These are phyloP conservation scores for Podaxis mareebaensis DNA, from an alignment of 768 basidiomycete species.

Conservation along the genomic window DNA sequence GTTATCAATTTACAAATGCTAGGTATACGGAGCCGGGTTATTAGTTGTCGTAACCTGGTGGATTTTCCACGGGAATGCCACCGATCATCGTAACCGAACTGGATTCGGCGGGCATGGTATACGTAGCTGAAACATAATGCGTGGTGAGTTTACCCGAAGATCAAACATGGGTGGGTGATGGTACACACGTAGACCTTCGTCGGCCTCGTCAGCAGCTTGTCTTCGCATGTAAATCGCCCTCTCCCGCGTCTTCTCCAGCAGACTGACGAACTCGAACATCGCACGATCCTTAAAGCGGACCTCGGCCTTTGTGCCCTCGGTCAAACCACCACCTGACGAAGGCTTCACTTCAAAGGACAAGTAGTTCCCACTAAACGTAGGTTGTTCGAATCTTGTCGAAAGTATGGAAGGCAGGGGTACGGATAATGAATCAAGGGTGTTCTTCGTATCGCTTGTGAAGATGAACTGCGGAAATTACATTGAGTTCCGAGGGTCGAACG, in stretches of 20 bases:
- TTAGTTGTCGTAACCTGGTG: conserved; percentile 46
- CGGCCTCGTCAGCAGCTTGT: conserved; percentile 49
- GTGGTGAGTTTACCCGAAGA: neutral
- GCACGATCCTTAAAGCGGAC: conserved; percentile 66
- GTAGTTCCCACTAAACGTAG: conserved; percentile 69
- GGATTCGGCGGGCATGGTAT: conserved; percentile 47
- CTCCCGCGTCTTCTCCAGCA: conserved; percentile 78
- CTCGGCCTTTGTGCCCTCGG: conserved; percentile 63
- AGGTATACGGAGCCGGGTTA: neutral
- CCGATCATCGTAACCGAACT: conserved; percentile 40
- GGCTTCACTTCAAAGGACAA: conserved; percentile 68
- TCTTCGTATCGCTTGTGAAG: conserved; percentile 45
- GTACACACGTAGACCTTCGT: conserved; percentile 60
- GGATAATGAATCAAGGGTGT: conserved; percentile 47
- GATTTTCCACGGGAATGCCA: conserved; percentile 48
- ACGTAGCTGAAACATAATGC: conserved; percentile 35
- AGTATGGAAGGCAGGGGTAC: conserved; percentile 67
- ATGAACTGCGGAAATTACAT: conserved; percentile 49
- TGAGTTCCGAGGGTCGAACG: neutral
- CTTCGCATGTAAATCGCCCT: conserved; percentile 74
- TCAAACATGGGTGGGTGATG: neutral
- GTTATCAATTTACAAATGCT: neutral
- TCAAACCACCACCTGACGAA: conserved; percentile 64
- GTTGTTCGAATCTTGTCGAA: conserved; percentile 74
- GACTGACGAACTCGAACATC: conserved; percentile 72